A percentile compares a stretch with the other conserved stretches of the same genome.
Conservation (phyloP, 179 eudicot genomes). For the Silene coronaria region DNA sequence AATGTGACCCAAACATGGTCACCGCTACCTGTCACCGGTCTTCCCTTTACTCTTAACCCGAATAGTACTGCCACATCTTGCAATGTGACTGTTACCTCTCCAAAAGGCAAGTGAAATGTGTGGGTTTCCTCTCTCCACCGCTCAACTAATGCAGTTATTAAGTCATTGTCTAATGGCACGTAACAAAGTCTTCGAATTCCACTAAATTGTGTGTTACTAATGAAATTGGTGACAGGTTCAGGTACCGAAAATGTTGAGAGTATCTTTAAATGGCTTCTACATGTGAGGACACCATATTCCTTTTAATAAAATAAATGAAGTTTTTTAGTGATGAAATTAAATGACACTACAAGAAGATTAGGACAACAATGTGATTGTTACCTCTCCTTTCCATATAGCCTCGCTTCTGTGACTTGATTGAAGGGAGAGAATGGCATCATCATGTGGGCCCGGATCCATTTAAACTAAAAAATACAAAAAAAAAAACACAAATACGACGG, state of each 20-base stretch:
- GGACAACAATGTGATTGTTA: background rate
- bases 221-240: background rate
- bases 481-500: background rate
- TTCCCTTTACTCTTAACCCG: background rate
- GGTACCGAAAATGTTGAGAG: background rate
- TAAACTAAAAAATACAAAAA: background rate
- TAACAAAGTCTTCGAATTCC: background rate
- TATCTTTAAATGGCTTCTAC: background rate
- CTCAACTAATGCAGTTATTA: constrained; percentile 8
- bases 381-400: background rate
- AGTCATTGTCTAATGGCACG: background rate
- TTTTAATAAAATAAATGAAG: background rate
- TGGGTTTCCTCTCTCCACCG: constrained; percentile 2
- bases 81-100: background rate
- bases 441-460: background rate
- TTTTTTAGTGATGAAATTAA: background rate
- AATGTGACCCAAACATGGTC: background rate
- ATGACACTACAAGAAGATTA: background rate
- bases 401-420: background rate
- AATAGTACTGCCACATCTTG: background rate
- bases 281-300: too few species aligned
- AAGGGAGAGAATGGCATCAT: background rate
- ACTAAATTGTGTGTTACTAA: background rate
- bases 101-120: constrained; percentile 6
- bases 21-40: background rate